These are phyloP conservation scores for Venturia nashicola DNA, from an alignment of 2,329 filamentous ascomycete species.

Conservation along the genomic window DNA sequence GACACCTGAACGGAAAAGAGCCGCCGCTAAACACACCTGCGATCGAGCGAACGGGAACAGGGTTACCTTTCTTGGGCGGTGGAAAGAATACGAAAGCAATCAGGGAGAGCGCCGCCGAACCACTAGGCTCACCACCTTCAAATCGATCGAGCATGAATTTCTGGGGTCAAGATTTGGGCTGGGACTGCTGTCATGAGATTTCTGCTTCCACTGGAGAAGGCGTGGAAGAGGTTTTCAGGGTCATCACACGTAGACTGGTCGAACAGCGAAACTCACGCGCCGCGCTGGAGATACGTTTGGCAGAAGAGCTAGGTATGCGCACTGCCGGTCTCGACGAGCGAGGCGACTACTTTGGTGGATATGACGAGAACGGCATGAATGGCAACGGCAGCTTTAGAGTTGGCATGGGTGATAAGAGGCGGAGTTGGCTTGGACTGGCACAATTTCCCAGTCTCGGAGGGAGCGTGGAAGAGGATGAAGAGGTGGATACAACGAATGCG, in stretches of 20 bases:
- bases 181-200: constrained; percentile 97
- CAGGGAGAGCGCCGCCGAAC: not conserved
- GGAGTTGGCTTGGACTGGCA: constrained; percentile 54
- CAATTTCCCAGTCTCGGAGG: constrained; percentile 21
- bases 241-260: constrained; percentile 71
- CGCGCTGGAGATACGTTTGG: constrained; percentile 36
- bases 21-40: constrained; percentile 7
- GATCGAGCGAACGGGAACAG: not conserved
- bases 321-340: constrained; percentile 31
- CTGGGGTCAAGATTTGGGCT: constrained; percentile 87
- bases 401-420: constrained; percentile 47
- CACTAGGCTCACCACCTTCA: constrained; percentile 5
- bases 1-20: constrained; percentile 20
- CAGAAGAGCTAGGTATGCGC: constrained; percentile 19
- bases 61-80: not conserved
- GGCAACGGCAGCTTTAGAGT: constrained; percentile 46
- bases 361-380: not conserved
- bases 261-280: constrained; percentile 54
- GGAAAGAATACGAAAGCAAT: not conserved
- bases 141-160: constrained; percentile 49
- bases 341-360: constrained; percentile 20
- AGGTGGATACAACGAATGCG: not conserved
- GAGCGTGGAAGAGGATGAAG: not conserved
- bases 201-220: constrained; percentile 88
- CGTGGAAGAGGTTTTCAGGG: constrained; percentile 90